These are phyloP conservation scores for Micromonas commoda DNA, from an alignment of 139 green algal species.

Conservation along the genomic window DNA sequence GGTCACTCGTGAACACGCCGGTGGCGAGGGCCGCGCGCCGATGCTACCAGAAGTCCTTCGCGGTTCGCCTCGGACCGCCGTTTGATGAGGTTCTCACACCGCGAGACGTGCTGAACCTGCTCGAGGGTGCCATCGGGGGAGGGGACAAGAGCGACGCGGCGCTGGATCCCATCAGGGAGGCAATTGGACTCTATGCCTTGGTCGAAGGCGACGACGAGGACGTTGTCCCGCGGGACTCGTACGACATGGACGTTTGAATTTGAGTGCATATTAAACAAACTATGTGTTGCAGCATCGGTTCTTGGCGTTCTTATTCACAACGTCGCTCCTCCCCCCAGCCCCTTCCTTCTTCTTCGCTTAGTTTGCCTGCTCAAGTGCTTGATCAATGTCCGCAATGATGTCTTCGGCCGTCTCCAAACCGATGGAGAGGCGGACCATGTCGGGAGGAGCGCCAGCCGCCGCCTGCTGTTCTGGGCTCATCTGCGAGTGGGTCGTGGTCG, in stretches of 20 bases:
- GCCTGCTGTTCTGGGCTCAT: slow-evolving; percentile 3
- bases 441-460: not conserved
- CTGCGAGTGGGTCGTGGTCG: slow-evolving; percentile 20
- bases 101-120: not conserved
- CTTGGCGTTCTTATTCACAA: too few relatives aligned
- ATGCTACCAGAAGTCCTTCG: not conserved
- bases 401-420: slow-evolving; percentile 20
- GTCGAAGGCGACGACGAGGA: too few relatives aligned
- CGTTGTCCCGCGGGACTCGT: too few relatives aligned
- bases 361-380: not conserved
- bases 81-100: not conserved
- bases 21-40: not conserved
- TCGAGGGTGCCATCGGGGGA: not conserved
- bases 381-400: slow-evolving; percentile 25
- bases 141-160: not conserved
- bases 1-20: not conserved
- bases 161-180: too few relatives aligned
- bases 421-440: slow-evolving; percentile 18
- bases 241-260: too few relatives aligned
- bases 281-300: too few relatives aligned
- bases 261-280: too few relatives aligned
- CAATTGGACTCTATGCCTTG: too few relatives aligned
- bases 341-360: not conserved
- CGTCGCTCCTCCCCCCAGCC: too few relatives aligned
- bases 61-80: not conserved